Evolutionary conservation across 208 protist species (phyloP).

Genomic region (Acanthamoeba triangularis): DNA sequence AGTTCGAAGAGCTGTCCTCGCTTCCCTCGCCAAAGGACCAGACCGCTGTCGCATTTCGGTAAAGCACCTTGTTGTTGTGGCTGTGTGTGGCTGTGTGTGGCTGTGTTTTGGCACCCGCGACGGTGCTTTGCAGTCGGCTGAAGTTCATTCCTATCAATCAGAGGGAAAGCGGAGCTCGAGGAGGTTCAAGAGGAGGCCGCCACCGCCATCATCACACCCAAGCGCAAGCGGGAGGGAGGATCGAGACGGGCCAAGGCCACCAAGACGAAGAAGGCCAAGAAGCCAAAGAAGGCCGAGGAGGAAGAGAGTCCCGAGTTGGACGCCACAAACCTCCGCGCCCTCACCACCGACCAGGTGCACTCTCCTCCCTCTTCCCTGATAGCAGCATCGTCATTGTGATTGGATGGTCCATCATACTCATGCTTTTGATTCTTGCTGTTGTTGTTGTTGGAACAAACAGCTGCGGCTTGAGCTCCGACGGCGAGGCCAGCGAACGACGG

Average conservation of each 20-base stretch:
- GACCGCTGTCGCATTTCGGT: neutral
- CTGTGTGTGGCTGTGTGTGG: no score
- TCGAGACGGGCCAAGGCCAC: neutral
- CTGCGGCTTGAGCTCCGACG: neutral
- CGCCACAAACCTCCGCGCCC: neutral
- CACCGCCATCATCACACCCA: neutral
- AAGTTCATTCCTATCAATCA: no score
- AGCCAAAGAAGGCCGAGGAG: neutral
- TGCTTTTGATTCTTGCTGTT: neutral
- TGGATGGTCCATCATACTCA: neutral
- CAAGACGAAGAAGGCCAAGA: neutral
- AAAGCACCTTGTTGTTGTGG: neutral
- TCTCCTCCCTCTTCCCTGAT: no score
- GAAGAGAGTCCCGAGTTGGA: neutral
- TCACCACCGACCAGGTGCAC: neutral
- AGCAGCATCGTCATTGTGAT: no score
- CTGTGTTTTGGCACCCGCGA: no score
- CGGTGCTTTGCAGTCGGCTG: no score
- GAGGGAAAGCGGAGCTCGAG: neutral
- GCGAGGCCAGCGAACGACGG: neutral
- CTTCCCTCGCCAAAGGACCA: neutral
- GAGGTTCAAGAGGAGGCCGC: neutral
- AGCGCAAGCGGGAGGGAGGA: neutral
- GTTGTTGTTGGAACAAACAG: neutral
- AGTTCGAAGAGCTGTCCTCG: slow-evolving; percentile 6